Conservation (phyloP, 208 protist genomes). For the Paratrypanosoma confusum region DNA sequence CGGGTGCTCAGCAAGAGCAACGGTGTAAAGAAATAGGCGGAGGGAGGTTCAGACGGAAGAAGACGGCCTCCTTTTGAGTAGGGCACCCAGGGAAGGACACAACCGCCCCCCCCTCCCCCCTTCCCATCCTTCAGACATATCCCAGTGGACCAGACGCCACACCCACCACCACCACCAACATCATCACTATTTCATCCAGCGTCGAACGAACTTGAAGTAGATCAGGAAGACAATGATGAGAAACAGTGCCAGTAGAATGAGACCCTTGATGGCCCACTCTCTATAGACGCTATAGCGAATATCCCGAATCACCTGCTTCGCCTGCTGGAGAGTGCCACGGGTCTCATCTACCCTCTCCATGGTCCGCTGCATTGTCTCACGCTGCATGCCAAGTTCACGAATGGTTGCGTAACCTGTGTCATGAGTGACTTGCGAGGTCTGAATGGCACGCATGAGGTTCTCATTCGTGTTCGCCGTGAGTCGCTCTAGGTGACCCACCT, state of each 20-base stretch:
- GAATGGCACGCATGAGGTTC: conserved; percentile 53
- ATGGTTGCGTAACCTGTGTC: conserved; percentile 52
- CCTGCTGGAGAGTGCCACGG: conserved; percentile 32
- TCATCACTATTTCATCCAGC: too few relatives aligned
- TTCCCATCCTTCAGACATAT: too few relatives aligned
- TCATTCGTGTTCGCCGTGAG: conserved; percentile 28
- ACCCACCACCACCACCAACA: too few relatives aligned
- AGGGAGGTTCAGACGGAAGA: too few relatives aligned
- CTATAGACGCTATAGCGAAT: conserved; percentile 66
- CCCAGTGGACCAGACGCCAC: too few relatives aligned
- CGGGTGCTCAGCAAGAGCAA: too few relatives aligned
- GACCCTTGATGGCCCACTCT: conserved; percentile 61
- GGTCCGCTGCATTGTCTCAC: conserved; percentile 52
- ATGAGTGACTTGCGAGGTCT: conserved; percentile 47
- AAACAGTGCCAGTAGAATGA: conserved; percentile 32
- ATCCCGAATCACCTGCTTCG: conserved; percentile 38
- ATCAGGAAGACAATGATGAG: conserved; percentile 44
- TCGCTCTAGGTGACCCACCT: not conserved
- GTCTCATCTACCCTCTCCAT: conserved; percentile 35
- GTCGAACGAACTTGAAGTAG: conserved; percentile 52
- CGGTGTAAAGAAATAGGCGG: too few relatives aligned
- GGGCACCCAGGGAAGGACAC: too few relatives aligned
- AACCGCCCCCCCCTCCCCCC: too few relatives aligned
- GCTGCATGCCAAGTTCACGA: conserved; percentile 52
- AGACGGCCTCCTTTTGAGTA: too few relatives aligned